These are phyloP conservation scores for Oryza officinalis DNA, from an alignment of 176 grass and related monocot genomes.

Conservation along the genomic window DNA sequence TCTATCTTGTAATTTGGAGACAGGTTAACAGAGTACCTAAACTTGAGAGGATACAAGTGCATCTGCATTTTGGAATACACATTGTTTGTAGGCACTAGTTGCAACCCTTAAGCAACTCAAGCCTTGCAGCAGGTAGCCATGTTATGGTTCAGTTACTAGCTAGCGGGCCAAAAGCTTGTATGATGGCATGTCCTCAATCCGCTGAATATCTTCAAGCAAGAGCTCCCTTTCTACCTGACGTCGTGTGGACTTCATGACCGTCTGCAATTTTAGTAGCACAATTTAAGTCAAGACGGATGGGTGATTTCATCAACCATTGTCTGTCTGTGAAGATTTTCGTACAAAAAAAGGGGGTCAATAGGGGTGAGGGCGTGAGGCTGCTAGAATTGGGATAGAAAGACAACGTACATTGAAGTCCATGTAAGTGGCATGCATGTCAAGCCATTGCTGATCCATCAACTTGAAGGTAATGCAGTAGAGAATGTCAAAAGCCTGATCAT, in stretches of 20 bases:
- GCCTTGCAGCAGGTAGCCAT: conserved; percentile 39
- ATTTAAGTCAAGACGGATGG: conserved; percentile 27
- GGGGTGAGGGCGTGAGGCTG: neutral
- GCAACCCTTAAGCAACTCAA: conserved; percentile 36
- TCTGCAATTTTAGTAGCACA: conserved; percentile 47
- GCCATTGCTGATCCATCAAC: conserved; percentile 99
- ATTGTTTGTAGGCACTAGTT: neutral
- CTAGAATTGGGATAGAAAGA: neutral
- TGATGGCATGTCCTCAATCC: conserved; percentile 84
- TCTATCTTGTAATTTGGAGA: conserved; percentile 45
- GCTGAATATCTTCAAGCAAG: conserved; percentile 77
- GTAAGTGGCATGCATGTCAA: conserved; percentile 95
- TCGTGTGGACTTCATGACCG: conserved; percentile 84
- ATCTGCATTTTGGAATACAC: conserved; percentile 32
- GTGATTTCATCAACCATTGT: conserved; percentile 5
- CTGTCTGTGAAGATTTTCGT: neutral
- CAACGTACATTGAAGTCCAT: conserved; percentile 96
- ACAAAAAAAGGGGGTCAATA: neutral
- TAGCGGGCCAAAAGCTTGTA: conserved; percentile 80
- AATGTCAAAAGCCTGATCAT: conserved; percentile 88
- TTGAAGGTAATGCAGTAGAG: conserved; percentile 96
- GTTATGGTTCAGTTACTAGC: conserved; percentile 63
- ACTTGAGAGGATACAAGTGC: conserved; percentile 48
- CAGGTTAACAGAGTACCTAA: conserved; percentile 46
- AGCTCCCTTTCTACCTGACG: conserved; percentile 83